A percentile compares a stretch with the other conserved stretches of the same genome.
Conservation (phyloP, 1,284 basidiomycete species). For the Melampsora larici-populina region DNA sequence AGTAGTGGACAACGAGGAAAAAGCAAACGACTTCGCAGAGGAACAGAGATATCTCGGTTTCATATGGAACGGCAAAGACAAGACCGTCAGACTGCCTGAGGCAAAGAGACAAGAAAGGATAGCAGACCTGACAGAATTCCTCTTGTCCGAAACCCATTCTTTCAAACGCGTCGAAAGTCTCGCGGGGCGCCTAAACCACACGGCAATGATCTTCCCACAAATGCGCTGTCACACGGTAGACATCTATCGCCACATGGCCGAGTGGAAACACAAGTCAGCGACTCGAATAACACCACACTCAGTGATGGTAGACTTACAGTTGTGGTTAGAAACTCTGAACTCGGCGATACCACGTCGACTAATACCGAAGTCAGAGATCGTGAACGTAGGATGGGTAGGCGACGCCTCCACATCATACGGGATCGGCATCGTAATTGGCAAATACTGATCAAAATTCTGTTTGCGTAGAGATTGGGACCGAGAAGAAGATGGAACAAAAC, state of each 20-base stretch:
- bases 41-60: not conserved
- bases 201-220: not conserved
- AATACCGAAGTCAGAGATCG: not conserved
- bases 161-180: not conserved
- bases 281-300: not conserved
- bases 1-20: not conserved
- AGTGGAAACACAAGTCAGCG: not conserved
- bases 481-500: too few relatives aligned
- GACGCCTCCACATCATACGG: slow-evolving; percentile 9
- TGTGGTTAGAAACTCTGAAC: not conserved
- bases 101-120: not conserved
- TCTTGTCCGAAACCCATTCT: not conserved
- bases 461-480: not conserved
- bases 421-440: not conserved
- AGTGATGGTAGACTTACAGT: not conserved
- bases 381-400: slow-evolving; percentile 3
- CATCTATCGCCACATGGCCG: not conserved
- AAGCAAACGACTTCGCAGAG: not conserved
- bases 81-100: not conserved
- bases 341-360: not conserved
- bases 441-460: not conserved
- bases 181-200: not conserved
- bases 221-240: not conserved
- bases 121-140: not conserved
- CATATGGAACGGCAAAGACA: not conserved